phyloP scores from a whole-genome alignment of 2,329 filamentous ascomycete species.

The Fusarium succisae region DNA sequence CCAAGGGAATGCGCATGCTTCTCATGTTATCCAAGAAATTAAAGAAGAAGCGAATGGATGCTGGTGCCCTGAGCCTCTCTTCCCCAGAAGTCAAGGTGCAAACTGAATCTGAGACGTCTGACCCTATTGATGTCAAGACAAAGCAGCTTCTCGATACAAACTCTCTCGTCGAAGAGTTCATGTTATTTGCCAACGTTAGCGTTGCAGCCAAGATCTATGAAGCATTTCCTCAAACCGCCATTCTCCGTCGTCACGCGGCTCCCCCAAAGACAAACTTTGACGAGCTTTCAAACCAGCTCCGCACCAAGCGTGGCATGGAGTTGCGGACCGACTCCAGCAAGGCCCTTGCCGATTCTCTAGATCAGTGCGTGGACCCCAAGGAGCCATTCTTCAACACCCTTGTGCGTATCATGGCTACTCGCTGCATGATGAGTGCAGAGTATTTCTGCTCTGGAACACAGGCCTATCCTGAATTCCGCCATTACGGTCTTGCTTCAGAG shows the following conservation, averaged over 20 bases:
- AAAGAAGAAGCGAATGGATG: constrained; percentile 94
- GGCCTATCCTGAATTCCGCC: constrained; percentile 91
- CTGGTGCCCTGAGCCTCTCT: constrained; percentile 91
- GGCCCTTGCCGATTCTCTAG: constrained; percentile 92
- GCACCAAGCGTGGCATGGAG: constrained; percentile 83
- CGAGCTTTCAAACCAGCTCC: constrained; percentile 89
- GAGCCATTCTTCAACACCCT: constrained; percentile 99
- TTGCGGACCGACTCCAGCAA: constrained; percentile 87
- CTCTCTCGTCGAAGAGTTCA: constrained; percentile 98
- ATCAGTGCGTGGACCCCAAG: constrained; percentile 78
- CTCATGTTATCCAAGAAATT: constrained; percentile 91
- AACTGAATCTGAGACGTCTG: constrained; percentile 93
- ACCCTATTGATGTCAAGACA: constrained; percentile 95
- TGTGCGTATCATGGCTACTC: constrained; percentile 94
- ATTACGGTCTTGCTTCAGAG: constrained; percentile 94
- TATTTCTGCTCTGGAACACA: constrained; percentile 97
- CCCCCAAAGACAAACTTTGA: constrained; percentile 98
- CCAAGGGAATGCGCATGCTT: constrained; percentile 85
- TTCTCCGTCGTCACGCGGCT: constrained; percentile 89
- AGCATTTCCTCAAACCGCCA: constrained; percentile 92
- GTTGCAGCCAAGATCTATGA: constrained; percentile 91
- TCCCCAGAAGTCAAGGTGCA: constrained; percentile 98
- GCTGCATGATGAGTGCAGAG: constrained; percentile 99
- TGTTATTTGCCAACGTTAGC: constrained; percentile 96
- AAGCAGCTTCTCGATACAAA: constrained; percentile 96